These are phyloP conservation scores for Nidularia pulvinata DNA, from an alignment of 768 basidiomycete species.

Conservation along the genomic window DNA sequence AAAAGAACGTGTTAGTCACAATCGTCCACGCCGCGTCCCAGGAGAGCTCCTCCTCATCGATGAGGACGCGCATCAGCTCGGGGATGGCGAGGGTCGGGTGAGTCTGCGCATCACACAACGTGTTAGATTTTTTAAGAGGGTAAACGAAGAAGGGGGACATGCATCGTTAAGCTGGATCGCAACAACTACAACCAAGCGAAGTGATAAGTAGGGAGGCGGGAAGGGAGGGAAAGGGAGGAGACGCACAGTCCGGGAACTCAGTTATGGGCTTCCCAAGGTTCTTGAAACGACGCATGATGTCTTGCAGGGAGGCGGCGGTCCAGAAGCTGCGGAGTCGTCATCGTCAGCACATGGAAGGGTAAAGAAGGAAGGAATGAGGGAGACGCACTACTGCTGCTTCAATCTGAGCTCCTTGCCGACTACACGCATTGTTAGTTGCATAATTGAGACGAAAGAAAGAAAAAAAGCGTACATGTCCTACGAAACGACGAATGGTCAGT, in stretches of 20 bases:
- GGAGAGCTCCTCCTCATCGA: constrained; percentile 87
- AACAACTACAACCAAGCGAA: constrained; percentile 51
- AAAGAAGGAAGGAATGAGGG: background rate
- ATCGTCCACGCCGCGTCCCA: constrained; percentile 92
- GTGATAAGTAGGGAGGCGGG: constrained; percentile 3
- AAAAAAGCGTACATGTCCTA: constrained; percentile 40
- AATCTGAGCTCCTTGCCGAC: constrained; percentile 88
- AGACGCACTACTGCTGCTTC: constrained; percentile 85
- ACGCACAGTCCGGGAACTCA: constrained; percentile 81
- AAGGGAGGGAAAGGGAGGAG: background rate
- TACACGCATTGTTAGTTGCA: constrained; percentile 18
- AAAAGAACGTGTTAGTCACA: constrained; percentile 89
- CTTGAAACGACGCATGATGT: constrained; percentile 93
- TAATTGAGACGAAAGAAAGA: background rate
- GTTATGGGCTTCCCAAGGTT: constrained; percentile 79
- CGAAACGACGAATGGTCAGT: constrained; percentile 4
- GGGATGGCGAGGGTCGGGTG: constrained; percentile 96
- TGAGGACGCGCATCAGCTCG: constrained; percentile 89
- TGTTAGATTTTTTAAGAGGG: too few species aligned
- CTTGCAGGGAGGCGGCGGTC: constrained; percentile 86
- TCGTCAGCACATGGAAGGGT: background rate
- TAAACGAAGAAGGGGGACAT: constrained; percentile 14
- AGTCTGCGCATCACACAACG: constrained; percentile 47
- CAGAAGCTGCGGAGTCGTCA: constrained; percentile 56
- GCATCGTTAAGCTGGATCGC: constrained; percentile 96